Base-by-base conservation (phyloP, 345 rosid species). In the Salix caprea region DNA sequence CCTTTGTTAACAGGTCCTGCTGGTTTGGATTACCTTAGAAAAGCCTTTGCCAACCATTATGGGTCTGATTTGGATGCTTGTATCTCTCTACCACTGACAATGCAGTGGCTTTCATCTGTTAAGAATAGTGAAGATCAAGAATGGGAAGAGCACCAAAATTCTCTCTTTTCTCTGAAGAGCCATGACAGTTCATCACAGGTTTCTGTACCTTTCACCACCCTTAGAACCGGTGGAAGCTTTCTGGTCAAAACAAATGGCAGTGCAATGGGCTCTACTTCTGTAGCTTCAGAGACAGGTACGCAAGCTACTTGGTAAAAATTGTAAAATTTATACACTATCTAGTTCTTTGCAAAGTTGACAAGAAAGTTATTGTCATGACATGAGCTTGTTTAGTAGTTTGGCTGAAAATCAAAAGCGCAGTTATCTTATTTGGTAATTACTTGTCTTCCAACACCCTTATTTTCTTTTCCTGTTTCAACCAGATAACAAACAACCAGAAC, bases 1-100 rank as follows among this genome's bases (percentile, higher is more conserved):
- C 92, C 98, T 46, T 77, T 90, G 78, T 69, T 95, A 81, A 88
- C 86, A 85, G 99, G 99, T 5, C 92, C 90, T 75, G 92, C 94
- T 79, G 98, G 96, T 39, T 82, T 86, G 60, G 97, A 91, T 76
- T 95, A 78, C 32, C 89, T 95, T 16, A 81, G 79, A 65, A 85
- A 85, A 78, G 92, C 91, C 71, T 95, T 95, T 75, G 72, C 87
- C 39, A 86, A 85, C 67, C 85, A 83, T 67, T 76, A 86, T 85
- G 93, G 96, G 67, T 78, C 88, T 70, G 79, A 88, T 7, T 77
- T 86, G 21, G 84, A 85, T 72, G 92, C 96, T 12, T 14, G 65
- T 68, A 72, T 82, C 44, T 83, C 89, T 68, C 81, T 96, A 50
- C 91, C 92, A 2, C 54, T 83, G 77, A 89, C 97, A 4, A 65